Base-by-base conservation (phyloP, 164 flowering plant species). In the Kalanchoe fedtschenkoi region DNA sequence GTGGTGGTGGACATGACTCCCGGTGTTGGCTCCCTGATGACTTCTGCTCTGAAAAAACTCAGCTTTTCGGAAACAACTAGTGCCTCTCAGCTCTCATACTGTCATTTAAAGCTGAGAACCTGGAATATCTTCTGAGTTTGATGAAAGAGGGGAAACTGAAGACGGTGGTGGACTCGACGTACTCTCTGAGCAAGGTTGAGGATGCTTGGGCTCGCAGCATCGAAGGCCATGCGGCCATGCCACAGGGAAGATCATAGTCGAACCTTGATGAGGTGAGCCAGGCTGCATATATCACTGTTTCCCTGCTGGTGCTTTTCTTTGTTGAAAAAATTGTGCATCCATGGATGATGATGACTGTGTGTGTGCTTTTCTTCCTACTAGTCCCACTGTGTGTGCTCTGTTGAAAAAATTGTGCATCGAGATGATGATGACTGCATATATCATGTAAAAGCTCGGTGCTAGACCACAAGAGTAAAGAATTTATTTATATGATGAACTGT, bases 211-310 rank as follows among this genome's bases (percentile, higher is more conserved):
- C 74, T 3, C 72, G 69, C 73, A 70, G 74, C 68, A 69, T 76
- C 24, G 82, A n/a, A n/a, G n/a, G n/a, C n/a, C n/a, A n/a, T n/a
- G 76, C 33, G 81, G 81, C 13, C 85, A 81, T 68, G 80, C 81
- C 33, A 78, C 81, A 26, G 85, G 85, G 19, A 81, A 81, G 71
- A 66, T 81, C 61, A 69, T 81, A 13, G 74, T 78, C 17, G 70
- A 65, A 46, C 69, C 70, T 9, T 73, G 41, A 30, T n/a, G n/a
- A n/a, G n/a, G n/a, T n/a, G n/a, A n/a, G n/a, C n/a, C n/a, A n/a
- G n/a, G n/a, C n/a, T n/a, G n/a, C n/a, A n/a, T n/a, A n/a, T n/a
- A n/a, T n/a, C n/a, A n/a, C n/a, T n/a, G n/a, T n/a, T n/a, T n/a
- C n/a, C n/a, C n/a, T n/a, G n/a, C n/a, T n/a, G n/a, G n/a, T n/a